A percentile compares a stretch with the other conserved stretches of the same genome.
Evolutionary conservation across 2,329 filamentous ascomycete species (phyloP).

Genomic region (Apiospora phragmitis): DNA sequence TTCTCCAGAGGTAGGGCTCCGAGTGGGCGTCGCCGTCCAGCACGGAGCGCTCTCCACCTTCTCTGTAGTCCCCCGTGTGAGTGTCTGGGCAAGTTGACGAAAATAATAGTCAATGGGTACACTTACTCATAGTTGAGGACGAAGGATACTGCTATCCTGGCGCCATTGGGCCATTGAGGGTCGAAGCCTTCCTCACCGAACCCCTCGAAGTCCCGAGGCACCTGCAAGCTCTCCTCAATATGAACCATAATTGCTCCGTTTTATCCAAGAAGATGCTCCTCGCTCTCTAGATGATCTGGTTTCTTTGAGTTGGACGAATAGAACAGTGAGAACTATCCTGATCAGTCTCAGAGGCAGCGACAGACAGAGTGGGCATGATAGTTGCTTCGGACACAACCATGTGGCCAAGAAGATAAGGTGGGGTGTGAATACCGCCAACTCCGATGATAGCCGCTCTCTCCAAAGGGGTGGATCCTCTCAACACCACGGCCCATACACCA

Average conservation of each 20-base stretch:
- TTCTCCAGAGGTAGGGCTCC: conserved; percentile 27
- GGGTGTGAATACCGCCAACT: background rate
- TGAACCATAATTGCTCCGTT: conserved; percentile 15
- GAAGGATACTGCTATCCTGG: conserved; percentile 24
- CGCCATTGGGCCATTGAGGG: conserved; percentile 25
- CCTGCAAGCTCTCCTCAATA: conserved; percentile 18
- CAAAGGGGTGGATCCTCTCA: background rate
- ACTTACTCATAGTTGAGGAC: conserved; percentile 25
- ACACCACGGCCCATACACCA: background rate
- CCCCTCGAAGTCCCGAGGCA: conserved; percentile 26
- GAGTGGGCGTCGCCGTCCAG: conserved; percentile 26
- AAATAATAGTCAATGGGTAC: background rate
- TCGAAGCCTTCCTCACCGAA: conserved; percentile 25
- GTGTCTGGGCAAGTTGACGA: background rate
- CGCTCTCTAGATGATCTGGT: background rate
- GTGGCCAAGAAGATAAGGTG: background rate
- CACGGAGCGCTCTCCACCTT: conserved; percentile 28
- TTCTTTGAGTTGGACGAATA: background rate
- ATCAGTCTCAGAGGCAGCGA: background rate
- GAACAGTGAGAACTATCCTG: background rate
- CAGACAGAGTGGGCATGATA: background rate
- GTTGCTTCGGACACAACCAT: background rate
- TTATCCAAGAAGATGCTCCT: too few relatives aligned
- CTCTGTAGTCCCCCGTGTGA: conserved; percentile 15
- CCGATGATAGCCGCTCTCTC: background rate